These are phyloP conservation scores for Clausena lansium DNA, from an alignment of 345 rosid genomes.

Conservation along the genomic window DNA sequence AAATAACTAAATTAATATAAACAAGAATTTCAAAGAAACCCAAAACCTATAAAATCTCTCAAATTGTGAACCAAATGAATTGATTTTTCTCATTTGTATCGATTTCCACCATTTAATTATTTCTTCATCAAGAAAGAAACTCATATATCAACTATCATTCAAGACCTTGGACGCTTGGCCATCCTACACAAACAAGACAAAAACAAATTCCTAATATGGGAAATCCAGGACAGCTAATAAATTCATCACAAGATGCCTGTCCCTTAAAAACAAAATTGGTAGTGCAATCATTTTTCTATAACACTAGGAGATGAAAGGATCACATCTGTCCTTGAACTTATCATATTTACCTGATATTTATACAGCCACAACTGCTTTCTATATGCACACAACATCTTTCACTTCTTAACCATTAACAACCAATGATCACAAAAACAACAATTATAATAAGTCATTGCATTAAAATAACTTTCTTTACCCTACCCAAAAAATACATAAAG, in stretches of 20 bases:
- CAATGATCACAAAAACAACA: slow-evolving; percentile 5
- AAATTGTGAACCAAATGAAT: not conserved
- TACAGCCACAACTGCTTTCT: not conserved
- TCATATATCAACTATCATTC: not conserved
- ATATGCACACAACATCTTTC: not conserved
- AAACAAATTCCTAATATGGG: not conserved
- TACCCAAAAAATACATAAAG: not conserved
- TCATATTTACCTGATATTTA: not conserved
- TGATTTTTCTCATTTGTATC: not conserved
- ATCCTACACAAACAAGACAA: not conserved
- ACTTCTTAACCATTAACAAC: not conserved
- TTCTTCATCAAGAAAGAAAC: slow-evolving; percentile 1
- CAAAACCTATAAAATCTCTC: not conserved
- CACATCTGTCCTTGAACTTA: not conserved
- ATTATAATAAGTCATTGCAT: not conserved
- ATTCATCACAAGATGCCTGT: not conserved
- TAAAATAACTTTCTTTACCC: not conserved
- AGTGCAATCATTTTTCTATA: not conserved
- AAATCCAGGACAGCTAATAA: not conserved
- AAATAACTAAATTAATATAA: not conserved
- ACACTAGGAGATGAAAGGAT: not conserved
- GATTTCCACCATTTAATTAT: not conserved
- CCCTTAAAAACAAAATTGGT: not conserved
- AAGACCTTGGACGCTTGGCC: not conserved
- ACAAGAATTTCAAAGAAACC: not conserved